Evolutionary conservation across 2,329 filamentous ascomycete genomes (phyloP).

Genomic region (Parascedosporium putredinis): DNA sequence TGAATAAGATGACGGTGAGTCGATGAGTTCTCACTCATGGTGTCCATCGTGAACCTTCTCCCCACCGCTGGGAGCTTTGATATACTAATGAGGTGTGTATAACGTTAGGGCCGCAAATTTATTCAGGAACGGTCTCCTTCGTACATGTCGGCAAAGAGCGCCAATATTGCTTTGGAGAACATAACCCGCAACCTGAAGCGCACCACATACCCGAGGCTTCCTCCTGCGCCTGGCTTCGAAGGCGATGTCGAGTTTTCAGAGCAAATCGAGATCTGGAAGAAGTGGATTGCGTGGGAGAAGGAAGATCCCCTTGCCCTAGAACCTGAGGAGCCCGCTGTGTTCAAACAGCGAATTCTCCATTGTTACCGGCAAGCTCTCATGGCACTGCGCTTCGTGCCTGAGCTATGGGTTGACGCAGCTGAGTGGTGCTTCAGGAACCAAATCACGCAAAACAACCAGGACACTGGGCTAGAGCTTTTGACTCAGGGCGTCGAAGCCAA

Average conservation of each 20-base stretch:
- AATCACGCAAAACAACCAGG: slow-evolving; percentile 48
- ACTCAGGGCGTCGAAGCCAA: slow-evolving; percentile 78
- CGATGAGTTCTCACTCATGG: neutral
- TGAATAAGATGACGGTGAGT: slow-evolving; percentile 83
- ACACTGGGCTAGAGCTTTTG: slow-evolving; percentile 63
- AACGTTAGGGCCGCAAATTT: slow-evolving; percentile 84
- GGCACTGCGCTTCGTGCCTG: slow-evolving; percentile 87
- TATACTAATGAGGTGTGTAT: too few relatives aligned
- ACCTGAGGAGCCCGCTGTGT: slow-evolving; percentile 65
- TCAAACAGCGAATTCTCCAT: slow-evolving; percentile 72
- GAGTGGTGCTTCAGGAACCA: slow-evolving; percentile 83
- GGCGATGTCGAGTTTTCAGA: slow-evolving; percentile 74
- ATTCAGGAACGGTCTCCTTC: slow-evolving; percentile 84
- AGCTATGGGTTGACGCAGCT: slow-evolving; percentile 90
- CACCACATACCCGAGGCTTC: slow-evolving; percentile 68
- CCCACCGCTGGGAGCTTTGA: neutral
- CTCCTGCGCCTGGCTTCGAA: slow-evolving; percentile 75
- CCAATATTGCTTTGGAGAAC: slow-evolving; percentile 83
- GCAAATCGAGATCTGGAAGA: slow-evolving; percentile 84
- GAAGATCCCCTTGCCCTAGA: slow-evolving; percentile 81
- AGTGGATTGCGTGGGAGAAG: slow-evolving; percentile 93
- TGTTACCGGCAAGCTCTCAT: slow-evolving; percentile 91
- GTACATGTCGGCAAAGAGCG: slow-evolving; percentile 93
- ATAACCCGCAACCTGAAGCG: slow-evolving; percentile 67
- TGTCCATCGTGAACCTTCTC: too few relatives aligned